Percentiles rank a stretch among this genome's conserved stretches.
Conservation (phyloP, 345 rosid species). For the Arabis hirsuta region DNA sequence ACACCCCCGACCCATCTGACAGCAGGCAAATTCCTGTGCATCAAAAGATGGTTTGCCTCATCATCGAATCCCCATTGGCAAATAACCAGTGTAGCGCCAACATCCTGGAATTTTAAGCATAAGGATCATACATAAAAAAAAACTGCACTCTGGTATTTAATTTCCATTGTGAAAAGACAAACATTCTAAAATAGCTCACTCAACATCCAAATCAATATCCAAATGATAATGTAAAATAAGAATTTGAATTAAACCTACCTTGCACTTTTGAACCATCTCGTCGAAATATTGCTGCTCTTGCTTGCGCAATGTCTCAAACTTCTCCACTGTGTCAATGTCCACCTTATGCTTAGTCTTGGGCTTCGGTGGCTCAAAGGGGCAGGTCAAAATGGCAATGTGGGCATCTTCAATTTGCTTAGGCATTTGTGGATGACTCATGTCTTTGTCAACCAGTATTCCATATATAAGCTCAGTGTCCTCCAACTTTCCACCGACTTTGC, state of each 20-base stretch:
- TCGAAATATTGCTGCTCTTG: constrained; percentile 95
- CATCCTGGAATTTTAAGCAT: constrained; percentile 63
- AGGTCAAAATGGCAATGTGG: constrained; percentile 94
- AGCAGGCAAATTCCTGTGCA: constrained; percentile 97
- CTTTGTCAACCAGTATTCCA: constrained; percentile 88
- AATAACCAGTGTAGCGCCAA: constrained; percentile 94
- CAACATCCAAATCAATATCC: not conserved
- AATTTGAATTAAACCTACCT: constrained; percentile 46
- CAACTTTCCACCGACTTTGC: constrained; percentile 90
- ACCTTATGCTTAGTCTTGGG: constrained; percentile 99
- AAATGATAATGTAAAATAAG: not conserved
- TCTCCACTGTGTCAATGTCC: constrained; percentile 94
- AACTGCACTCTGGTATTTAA: not conserved
- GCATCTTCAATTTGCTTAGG: constrained; percentile 91
- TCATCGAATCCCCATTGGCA: constrained; percentile 99
- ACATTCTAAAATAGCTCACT: not conserved
- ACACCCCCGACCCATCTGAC: constrained; percentile 99
- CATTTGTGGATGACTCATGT: constrained; percentile 99
- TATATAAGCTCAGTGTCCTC: constrained; percentile 89
- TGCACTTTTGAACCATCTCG: constrained; percentile 96
- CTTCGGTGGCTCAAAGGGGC: constrained; percentile 99
- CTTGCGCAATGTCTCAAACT: constrained; percentile 84
- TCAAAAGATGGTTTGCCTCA: constrained; percentile 94
- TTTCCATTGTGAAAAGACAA: not conserved
- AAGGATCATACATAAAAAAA: not conserved